A percentile compares a stretch with the other conserved stretches of the same genome.
phyloP scores from a whole-genome alignment of 169 alveolate genomes.

The Eimeria necatrix region DNA sequence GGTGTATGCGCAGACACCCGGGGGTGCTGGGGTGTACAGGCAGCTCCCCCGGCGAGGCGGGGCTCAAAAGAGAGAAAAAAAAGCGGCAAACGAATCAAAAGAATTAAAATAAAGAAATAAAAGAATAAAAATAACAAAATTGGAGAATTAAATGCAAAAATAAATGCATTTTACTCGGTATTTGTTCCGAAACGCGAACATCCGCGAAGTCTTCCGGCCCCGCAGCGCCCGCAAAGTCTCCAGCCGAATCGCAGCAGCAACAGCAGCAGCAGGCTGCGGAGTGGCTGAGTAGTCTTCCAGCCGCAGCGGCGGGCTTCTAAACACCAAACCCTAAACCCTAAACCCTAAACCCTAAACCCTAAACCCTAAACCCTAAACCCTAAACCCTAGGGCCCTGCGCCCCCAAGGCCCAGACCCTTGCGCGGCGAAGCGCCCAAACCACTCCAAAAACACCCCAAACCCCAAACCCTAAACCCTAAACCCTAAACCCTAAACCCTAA shows the following conservation, averaged over 20 bases:
- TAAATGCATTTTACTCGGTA: slow-evolving; percentile 8
- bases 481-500: too few species aligned
- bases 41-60: too few species aligned
- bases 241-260: slow-evolving; percentile 45
- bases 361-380: too few species aligned
- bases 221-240: slow-evolving; percentile 23
- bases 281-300: slow-evolving; percentile 44
- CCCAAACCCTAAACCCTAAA: too few species aligned
- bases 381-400: too few species aligned
- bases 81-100: neutral
- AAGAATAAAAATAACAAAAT: neutral
- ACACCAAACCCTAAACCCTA: neutral
- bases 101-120: neutral
- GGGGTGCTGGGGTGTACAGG: too few species aligned
- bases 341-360: too few species aligned
- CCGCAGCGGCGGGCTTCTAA: slow-evolving; percentile 60
- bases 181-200: slow-evolving; percentile 64
- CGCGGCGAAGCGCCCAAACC: too few species aligned
- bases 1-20: too few species aligned
- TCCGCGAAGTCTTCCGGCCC: slow-evolving; percentile 70
- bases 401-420: too few species aligned
- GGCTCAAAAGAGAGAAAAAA: too few species aligned
- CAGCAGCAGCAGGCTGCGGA: slow-evolving; percentile 70
- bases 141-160: neutral
- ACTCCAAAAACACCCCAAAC: too few species aligned